Evolutionary conservation across 1,284 basidiomycete genomes (phyloP).

Genomic region (Moesziomyces aphidis): DNA sequence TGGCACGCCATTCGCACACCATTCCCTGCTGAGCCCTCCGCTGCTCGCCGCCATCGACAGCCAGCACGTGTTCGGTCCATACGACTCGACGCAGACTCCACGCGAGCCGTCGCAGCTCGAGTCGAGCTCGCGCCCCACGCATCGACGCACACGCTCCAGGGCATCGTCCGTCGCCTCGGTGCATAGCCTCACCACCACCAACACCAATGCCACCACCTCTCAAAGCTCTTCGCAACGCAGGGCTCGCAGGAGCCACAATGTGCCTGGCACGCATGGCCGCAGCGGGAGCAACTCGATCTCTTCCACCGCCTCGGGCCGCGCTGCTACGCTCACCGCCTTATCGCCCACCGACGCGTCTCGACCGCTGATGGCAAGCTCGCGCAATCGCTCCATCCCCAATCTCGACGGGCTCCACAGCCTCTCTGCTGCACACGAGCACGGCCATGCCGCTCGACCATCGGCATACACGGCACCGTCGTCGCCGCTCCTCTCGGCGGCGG

Average conservation of each 20-base stretch:
- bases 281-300: conserved; percentile 21
- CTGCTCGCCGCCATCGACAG: conserved; percentile 39
- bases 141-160: conserved; percentile 19
- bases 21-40: conserved; percentile 41
- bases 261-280: conserved; percentile 6
- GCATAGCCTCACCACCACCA: conserved; percentile 4
- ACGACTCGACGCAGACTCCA: conserved; percentile 8
- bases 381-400: conserved; percentile 41
- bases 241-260: conserved; percentile 16
- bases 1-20: conserved; percentile 22
- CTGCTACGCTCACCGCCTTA: not conserved
- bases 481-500: conserved; percentile 15
- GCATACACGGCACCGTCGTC: conserved; percentile 31
- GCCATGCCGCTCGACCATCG: not conserved
- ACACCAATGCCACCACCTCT: not conserved
- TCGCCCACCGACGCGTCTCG: conserved; percentile 12
- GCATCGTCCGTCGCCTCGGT: conserved; percentile 27
- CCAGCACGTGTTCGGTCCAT: conserved; percentile 31
- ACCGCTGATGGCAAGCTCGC: conserved; percentile 13
- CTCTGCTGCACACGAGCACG: conserved; percentile 13
- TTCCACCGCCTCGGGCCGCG: conserved; percentile 6
- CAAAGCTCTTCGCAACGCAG: conserved; percentile 1
- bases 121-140: not conserved
- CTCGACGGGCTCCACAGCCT: conserved; percentile 23
- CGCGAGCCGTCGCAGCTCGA: conserved; percentile 7